Percentiles rank a stretch among this genome's conserved stretches.
phyloP scores from a whole-genome alignment of 192 early-diverging fungal genomes.

The Lobosporangium transversale region DNA sequence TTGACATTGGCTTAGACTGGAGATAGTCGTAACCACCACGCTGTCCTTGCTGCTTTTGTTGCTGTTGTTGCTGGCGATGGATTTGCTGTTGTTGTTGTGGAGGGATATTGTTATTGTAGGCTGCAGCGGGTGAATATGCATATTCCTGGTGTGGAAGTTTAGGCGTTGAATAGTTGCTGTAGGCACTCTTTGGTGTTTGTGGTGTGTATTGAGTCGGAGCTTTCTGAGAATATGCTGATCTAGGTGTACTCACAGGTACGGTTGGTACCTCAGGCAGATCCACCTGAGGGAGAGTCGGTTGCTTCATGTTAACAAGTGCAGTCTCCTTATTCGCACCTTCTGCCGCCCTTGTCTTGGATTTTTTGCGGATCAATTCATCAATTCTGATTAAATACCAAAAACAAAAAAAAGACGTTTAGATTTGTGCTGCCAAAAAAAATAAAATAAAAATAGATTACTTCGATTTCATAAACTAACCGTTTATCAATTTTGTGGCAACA shows the following conservation, averaged over 20 bases:
- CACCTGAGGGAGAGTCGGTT: constrained; percentile 52
- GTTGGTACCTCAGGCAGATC: constrained; percentile 8
- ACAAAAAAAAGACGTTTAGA: neutral
- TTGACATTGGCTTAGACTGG: constrained; percentile 6
- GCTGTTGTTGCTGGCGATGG: constrained; percentile 9
- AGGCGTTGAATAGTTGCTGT: neutral
- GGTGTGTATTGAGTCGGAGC: neutral
- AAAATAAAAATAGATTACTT: too few relatives aligned
- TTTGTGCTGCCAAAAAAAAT: too few relatives aligned
- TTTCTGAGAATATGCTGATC: constrained; percentile 8
- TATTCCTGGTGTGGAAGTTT: constrained; percentile 1
- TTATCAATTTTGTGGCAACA: constrained; percentile 92
- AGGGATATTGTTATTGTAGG: neutral
- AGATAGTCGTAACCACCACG: constrained; percentile 25
- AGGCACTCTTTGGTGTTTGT: constrained; percentile 15
- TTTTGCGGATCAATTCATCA: constrained; percentile 65
- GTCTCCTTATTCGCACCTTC: constrained; percentile 22
- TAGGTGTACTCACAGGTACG: constrained; percentile 9
- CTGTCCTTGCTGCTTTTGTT: constrained; percentile 12
- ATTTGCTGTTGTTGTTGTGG: neutral
- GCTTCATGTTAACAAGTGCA: constrained; percentile 11
- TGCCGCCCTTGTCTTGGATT: constrained; percentile 57
- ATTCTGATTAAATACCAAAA: constrained; percentile 52
- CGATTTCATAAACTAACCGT: too few relatives aligned
- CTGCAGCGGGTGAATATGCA: constrained; percentile 3